phyloP scores from a whole-genome alignment of 1,139 yeast species.

The Candida mesenterica region DNA sequence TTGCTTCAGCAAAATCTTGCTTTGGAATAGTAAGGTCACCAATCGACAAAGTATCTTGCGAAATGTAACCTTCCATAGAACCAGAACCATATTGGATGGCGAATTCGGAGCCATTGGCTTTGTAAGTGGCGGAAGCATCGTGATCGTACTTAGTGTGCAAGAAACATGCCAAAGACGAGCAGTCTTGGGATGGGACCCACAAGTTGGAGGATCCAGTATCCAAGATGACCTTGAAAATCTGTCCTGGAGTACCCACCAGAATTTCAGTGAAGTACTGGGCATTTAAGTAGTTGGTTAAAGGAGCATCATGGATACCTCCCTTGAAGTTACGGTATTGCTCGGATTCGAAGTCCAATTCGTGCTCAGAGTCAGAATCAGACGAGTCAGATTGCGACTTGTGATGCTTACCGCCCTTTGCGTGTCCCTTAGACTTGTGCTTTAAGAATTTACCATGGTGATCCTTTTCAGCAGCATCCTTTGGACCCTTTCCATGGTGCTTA shows the following conservation, averaged over 20 bases:
- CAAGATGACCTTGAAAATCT: slow-evolving; percentile 81
- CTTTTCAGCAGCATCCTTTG: neutral
- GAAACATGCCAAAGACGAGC: slow-evolving; percentile 92
- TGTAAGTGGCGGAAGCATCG: slow-evolving; percentile 71
- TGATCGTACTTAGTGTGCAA: slow-evolving; percentile 90
- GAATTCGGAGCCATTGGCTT: slow-evolving; percentile 81
- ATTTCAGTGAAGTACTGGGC: slow-evolving; percentile 95
- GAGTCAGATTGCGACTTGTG: neutral
- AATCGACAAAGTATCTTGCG: slow-evolving; percentile 74
- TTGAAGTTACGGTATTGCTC: neutral
- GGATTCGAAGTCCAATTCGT: neutral
- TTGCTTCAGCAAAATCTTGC: slow-evolving; percentile 96
- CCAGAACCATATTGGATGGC: slow-evolving; percentile 92
- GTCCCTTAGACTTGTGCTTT: no score
- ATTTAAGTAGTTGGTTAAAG: slow-evolving; percentile 86
- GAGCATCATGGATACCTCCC: slow-evolving; percentile 58
- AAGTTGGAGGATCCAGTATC: slow-evolving; percentile 96
- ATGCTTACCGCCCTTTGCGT: no score
- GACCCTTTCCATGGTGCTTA: no score
- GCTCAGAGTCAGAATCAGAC: neutral
- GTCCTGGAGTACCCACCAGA: slow-evolving; percentile 88
- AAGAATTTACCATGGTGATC: no score
- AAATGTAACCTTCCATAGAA: slow-evolving; percentile 83
- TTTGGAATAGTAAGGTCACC: slow-evolving; percentile 83
- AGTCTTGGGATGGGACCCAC: slow-evolving; percentile 92